phyloP scores from a whole-genome alignment of 352 stramenopile species.

The Pythium oligandrum region DNA sequence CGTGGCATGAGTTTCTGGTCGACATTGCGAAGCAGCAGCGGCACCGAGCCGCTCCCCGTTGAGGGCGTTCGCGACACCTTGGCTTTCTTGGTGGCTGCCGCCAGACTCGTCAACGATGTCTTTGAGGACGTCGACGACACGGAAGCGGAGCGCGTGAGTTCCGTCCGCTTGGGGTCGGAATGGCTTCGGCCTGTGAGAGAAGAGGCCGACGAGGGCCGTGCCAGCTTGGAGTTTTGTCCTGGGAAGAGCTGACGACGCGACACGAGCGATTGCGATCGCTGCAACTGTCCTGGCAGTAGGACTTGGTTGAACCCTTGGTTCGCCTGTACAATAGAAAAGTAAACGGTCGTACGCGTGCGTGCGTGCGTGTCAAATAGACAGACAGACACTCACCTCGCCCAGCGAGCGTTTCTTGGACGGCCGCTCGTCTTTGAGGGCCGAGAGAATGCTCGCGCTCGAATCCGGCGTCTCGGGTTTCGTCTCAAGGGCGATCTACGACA shows the following conservation, averaged over 20 bases:
- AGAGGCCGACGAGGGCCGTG: not conserved
- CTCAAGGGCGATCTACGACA: constrained; percentile 2
- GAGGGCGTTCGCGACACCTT: constrained; percentile 4
- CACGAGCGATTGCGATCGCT: no score
- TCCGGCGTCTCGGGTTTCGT: not conserved
- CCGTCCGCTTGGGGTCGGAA: no score
- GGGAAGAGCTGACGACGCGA: no score
- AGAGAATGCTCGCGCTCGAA: constrained; percentile 42
- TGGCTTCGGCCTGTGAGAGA: no score
- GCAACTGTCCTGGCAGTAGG: constrained; percentile 8
- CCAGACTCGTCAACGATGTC: not conserved
- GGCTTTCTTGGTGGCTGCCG: constrained; percentile 15
- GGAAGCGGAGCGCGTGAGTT: not conserved
- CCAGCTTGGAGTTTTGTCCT: no score
- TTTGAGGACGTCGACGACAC: not conserved
- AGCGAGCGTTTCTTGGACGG: constrained; percentile 26
- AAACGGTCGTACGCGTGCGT: no score
- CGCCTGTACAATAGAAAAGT: constrained; percentile 1
- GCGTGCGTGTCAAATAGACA: no score
- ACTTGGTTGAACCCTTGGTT: constrained; percentile 20
- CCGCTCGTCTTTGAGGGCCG: constrained; percentile 54
- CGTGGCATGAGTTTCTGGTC: constrained; percentile 20
- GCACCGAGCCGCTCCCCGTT: constrained; percentile 12
- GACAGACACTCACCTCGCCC: no score
- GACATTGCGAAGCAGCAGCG: constrained; percentile 28